Evolutionary conservation across 108 stramenopile genomes (phyloP), one percentile per base, ranked within the genome.

Genomic region (Skeletonema costatum): DNA sequence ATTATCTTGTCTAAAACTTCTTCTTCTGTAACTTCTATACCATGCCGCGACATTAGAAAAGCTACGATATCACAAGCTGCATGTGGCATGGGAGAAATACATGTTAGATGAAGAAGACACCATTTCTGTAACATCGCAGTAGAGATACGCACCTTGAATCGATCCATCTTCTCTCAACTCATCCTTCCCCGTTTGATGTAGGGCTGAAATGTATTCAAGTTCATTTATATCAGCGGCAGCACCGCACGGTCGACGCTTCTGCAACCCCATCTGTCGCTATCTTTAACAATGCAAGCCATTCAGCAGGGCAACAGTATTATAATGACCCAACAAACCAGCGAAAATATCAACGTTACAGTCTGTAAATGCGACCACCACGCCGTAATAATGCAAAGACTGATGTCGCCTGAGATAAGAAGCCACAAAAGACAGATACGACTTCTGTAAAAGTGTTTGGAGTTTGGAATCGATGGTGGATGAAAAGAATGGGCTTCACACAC

Each of bases 221-320:
- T 90, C 89, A 50, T 85, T 88, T 10, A 85, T 75, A 77, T 88
- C 89, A 9, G 84, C 83, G 9, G 46, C 56, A 8, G 87, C 87
- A 12, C 87, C 87, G 14, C 81, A 73, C 31, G 82, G 84, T 13
- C 25, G 77, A 61, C 51, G 63, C 5, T 72, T 66, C n/a, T 64
- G 58, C 38, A 65, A 25, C 29, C 72, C 66, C 80, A 81, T 81
- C 33, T 30, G 7, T 25, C 25, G 25, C 25, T 25, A 25, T 25
- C 25, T 25, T 25, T 25, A 25, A 0, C 25, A 25, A 25, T 25
- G 0, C 25, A 25, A 25, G 25, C 25, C 25, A 25, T n/a, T n/a
- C n/a, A n/a, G n/a, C n/a, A n/a, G n/a, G n/a, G n/a, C n/a, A n/a
- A n/a, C n/a, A n/a, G n/a, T n/a, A n/a, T n/a, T n/a, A n/a, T n/a